These are phyloP conservation scores for Stenogyne calaminthoides DNA, from an alignment of 305 asterid genomes.

Conservation along the genomic window DNA sequence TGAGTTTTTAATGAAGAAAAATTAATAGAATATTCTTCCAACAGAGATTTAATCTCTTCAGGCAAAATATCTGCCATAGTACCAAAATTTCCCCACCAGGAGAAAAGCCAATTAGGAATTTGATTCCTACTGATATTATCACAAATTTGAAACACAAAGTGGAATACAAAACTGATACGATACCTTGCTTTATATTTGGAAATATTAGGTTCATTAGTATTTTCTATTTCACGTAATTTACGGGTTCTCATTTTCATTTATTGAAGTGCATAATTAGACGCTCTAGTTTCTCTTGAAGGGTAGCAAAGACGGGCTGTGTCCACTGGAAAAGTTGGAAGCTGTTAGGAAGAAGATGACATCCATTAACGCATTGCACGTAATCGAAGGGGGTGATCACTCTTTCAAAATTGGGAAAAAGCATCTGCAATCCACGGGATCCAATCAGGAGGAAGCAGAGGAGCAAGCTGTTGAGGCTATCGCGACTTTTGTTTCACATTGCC, in stretches of 20 bases:
- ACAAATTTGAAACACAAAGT: too few species aligned
- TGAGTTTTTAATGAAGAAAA: too few species aligned
- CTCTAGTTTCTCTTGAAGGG: constrained; percentile 51
- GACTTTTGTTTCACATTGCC: constrained; percentile 44
- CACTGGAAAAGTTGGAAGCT: constrained; percentile 60
- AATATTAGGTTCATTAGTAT: too few species aligned
- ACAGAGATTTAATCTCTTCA: too few species aligned
- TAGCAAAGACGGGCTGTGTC: constrained; percentile 82
- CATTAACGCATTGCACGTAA: constrained; percentile 53
- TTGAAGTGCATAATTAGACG: background rate
- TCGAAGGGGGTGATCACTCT: constrained; percentile 90
- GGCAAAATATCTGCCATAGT: too few species aligned
- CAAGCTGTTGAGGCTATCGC: constrained; percentile 55
- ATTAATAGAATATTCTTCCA: too few species aligned
- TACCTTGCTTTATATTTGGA: too few species aligned
- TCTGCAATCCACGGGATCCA: constrained; percentile 46
- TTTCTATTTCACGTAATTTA: background rate
- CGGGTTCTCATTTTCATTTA: constrained; percentile 2
- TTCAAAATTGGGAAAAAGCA: constrained; percentile 75
- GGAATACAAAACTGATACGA: too few species aligned
- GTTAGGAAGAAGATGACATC: constrained; percentile 66
- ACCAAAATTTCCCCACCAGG: too few species aligned
- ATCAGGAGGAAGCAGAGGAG: constrained; percentile 67
- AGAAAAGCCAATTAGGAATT: too few species aligned
- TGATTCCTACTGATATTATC: too few species aligned